phyloP scores from a whole-genome alignment of 2,329 filamentous ascomycete genomes.

The Aspergillus hortae region DNA sequence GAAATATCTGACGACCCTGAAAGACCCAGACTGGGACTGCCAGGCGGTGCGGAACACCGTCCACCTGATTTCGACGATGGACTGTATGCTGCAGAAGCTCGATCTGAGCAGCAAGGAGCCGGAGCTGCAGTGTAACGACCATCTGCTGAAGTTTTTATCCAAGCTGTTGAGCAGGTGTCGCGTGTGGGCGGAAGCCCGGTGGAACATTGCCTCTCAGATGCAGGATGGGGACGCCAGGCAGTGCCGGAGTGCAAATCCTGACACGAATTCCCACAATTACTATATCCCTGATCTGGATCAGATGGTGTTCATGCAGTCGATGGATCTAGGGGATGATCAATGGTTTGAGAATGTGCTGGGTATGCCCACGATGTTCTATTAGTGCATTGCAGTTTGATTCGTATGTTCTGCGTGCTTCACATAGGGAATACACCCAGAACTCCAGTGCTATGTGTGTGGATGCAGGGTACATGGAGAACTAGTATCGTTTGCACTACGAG shows the following conservation, averaged over 20 bases:
- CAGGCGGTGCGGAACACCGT: conserved; percentile 32
- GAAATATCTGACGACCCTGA: conserved; percentile 35
- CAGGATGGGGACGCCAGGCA: conserved; percentile 1
- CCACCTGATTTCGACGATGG: conserved; percentile 28
- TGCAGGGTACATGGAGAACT: too few relatives aligned
- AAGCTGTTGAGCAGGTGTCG: conserved; percentile 24
- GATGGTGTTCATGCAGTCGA: conserved; percentile 27
- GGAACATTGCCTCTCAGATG: conserved; percentile 11
- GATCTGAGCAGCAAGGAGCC: conserved; percentile 24
- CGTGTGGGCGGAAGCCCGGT: conserved; percentile 17
- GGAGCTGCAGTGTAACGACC: conserved; percentile 26
- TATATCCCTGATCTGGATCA: conserved; percentile 23
- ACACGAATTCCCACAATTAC: conserved; percentile 3
- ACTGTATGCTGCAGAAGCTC: conserved; percentile 27
- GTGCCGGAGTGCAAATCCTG: neutral
- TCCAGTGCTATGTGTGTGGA: too few relatives aligned
- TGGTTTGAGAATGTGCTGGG: conserved; percentile 22
- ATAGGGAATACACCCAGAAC: too few relatives aligned
- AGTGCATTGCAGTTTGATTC: neutral
- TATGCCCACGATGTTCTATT: conserved; percentile 18
- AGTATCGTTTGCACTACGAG: too few relatives aligned
- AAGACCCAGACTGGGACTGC: conserved; percentile 38
- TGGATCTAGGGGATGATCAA: conserved; percentile 26
- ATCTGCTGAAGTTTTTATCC: conserved; percentile 21
- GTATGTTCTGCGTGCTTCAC: too few relatives aligned